Base-by-base conservation (phyloP, 2,329 filamentous ascomycete species). In the Neurospora sp. region DNA sequence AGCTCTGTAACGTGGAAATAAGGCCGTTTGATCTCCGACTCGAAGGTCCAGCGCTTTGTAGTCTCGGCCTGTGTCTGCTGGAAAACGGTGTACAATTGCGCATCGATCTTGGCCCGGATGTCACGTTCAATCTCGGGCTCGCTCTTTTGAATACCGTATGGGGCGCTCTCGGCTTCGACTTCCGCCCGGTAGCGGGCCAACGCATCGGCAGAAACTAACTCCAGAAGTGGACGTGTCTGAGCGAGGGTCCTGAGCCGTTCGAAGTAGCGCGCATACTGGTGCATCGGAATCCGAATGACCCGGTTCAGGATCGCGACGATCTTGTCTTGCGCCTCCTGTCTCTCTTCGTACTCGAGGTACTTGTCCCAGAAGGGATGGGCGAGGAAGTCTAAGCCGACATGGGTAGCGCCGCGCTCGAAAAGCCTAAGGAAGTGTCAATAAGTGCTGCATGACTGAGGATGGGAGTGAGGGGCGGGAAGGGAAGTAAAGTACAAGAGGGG, bases 341-440 rank as follows among this genome's bases (percentile, higher is more conserved):
- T 91, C 79, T 97, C 94, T 79, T 98, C 96, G 77, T 96, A 98
- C 78, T 98, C 96, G 73, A 99, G 88, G 77, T 97, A 99, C 81
- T 97, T 98, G 80, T 99, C 96, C 96, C 96, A 99, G 82, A 99
- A 97, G 1, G 93, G 93, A 78, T 97, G 93, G 2, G 94, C 91
- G 38, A 97, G 85, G 78, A 97, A 99, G 81, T 99, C 96, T 19
- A 98, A 86, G 17, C 96, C 96, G 52, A 97, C 93, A 76, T 88
- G 90, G 38, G 87, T 86, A 37, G 93, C 92, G 72, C 91, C 96
- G 74, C 96, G 92, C 79, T 99, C 95, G 78, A 98, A 98, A 8
- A 98, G 87, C 75, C 96, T 99, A 79, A 17, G 39, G 70, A 15
- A n/a, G 57, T 19, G 77, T 82, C 67, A 82, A 79, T 70, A 71